Conservation (phyloP, 2,329 filamentous ascomycete species). For the Myriosclerotinia scirpicola region DNA sequence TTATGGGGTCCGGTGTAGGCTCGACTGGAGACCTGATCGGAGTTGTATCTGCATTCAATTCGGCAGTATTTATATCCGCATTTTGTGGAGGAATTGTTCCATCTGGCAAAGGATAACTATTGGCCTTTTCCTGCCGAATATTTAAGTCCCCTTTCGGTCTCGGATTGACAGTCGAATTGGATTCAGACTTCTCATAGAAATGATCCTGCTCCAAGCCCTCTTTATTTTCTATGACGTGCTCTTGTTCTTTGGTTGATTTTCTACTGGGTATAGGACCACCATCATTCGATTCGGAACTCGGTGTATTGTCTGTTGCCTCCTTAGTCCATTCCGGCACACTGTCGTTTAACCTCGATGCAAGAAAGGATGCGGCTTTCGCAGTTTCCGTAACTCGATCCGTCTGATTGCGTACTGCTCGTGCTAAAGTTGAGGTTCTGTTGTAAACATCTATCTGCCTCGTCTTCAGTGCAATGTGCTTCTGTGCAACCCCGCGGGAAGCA, state of each 20-base stretch:
- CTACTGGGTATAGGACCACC: conserved; percentile 32
- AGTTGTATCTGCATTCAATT: conserved; percentile 41
- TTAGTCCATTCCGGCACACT: conserved; percentile 36
- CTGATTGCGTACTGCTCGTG: conserved; percentile 61
- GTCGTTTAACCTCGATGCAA: conserved; percentile 59
- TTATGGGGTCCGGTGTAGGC: conserved; percentile 42
- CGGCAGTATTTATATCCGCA: conserved; percentile 27
- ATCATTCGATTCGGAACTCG: conserved; percentile 30
- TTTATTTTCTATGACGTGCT: conserved; percentile 28
- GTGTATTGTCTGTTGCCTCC: conserved; percentile 27
- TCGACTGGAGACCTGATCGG: conserved; percentile 40
- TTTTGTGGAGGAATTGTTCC: conserved; percentile 49
- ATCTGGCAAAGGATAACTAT: conserved; percentile 48
- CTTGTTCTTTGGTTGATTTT: conserved; percentile 38
- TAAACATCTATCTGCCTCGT: conserved; percentile 60
- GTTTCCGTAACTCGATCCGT: conserved; percentile 62
- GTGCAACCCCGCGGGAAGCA: conserved; percentile 67
- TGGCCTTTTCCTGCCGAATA: conserved; percentile 49
- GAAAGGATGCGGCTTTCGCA: conserved; percentile 57
- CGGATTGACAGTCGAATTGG: conserved; percentile 44
- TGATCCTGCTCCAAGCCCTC: conserved; percentile 51
- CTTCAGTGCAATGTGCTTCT: conserved; percentile 60
- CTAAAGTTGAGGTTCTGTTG: conserved; percentile 62
- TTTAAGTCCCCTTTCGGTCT: conserved; percentile 44
- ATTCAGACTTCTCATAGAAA: conserved; percentile 48